A percentile compares a stretch with the other conserved stretches of the same genome.
Conservation (phyloP, 345 rosid species). For the Pistacia integerrima region DNA sequence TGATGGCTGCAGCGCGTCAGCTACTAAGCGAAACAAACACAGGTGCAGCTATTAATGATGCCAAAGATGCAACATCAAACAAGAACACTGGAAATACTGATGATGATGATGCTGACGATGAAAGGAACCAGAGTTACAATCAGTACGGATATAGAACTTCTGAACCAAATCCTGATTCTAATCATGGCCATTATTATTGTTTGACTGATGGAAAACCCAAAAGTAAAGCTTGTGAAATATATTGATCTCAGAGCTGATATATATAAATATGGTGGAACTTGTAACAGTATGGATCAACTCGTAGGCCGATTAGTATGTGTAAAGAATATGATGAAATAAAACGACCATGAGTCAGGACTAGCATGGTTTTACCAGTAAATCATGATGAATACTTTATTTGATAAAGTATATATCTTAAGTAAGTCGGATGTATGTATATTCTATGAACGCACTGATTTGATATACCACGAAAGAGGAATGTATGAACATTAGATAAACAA, state of each 20-base stretch:
- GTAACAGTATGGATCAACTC: background rate
- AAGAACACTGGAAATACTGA: background rate
- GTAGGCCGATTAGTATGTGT: background rate
- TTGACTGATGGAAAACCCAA: background rate
- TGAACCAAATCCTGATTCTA: background rate
- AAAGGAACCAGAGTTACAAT: background rate
- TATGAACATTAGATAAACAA: no score
- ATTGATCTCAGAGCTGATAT: background rate
- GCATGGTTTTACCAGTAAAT: background rate
- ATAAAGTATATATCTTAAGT: no score
- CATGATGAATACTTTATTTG: no score
- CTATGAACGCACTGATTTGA: no score
- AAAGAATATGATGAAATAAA: background rate
- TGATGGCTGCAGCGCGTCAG: background rate
- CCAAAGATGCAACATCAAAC: background rate
- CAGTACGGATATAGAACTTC: background rate
- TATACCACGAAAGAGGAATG: no score
- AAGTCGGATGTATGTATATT: no score
- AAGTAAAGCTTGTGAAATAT: background rate
- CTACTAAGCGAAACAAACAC: background rate
- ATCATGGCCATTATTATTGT: constrained; percentile 6
- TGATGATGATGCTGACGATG: background rate
- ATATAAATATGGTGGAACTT: background rate
- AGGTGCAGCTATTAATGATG: background rate
- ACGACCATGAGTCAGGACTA: background rate